Conservation (phyloP, 306 rosid genomes). For the Coriaria nepalensis region DNA sequence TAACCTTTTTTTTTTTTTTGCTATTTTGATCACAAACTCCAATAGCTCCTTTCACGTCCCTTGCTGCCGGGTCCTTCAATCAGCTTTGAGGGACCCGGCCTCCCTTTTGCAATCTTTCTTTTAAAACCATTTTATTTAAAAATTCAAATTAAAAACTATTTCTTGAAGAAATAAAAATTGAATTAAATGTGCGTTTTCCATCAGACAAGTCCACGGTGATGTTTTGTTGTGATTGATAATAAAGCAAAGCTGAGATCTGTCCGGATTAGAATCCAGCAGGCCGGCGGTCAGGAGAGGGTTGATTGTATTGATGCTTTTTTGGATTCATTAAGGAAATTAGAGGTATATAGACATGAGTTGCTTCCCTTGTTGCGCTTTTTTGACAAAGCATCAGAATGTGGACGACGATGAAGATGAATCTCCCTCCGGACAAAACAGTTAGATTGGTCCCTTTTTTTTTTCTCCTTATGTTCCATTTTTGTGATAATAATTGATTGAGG, state of each 20-base stretch:
- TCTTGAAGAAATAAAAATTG: background rate
- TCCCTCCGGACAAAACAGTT: background rate
- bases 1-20: conserved; percentile 11
- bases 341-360: conserved; percentile 39
- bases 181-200: background rate
- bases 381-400: conserved; percentile 41
- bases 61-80: conserved; percentile 67
- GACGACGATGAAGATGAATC: conserved; percentile 28
- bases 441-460: background rate
- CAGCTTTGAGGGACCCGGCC: conserved; percentile 48
- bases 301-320: background rate
- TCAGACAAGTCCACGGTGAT: too few relatives aligned
- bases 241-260: too few relatives aligned
- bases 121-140: background rate
- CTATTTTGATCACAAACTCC: conserved; percentile 4
- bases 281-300: background rate
- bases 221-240: too few relatives aligned
- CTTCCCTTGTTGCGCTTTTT: conserved; percentile 53
- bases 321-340: too few relatives aligned
- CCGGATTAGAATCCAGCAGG: too few relatives aligned
- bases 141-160: too few relatives aligned
- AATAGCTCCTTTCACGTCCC: conserved; percentile 12
- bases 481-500: too few relatives aligned
- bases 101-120: background rate
- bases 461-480: too few relatives aligned